phyloP scores from a whole-genome alignment of 192 early-diverging fungal genomes.

The Phycomyces blakesleeanus region DNA sequence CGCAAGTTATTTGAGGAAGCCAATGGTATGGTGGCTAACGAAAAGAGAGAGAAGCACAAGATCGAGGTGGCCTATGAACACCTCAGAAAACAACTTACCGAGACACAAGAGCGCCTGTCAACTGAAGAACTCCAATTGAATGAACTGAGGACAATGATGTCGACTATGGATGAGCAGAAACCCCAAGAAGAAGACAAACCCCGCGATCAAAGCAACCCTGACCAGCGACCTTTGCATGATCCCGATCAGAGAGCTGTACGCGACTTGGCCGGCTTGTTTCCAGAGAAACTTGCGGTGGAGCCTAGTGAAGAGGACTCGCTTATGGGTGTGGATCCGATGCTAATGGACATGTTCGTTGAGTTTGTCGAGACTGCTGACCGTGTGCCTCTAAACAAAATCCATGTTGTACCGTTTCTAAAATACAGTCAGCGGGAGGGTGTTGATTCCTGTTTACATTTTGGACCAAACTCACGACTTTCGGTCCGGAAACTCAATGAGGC shows the following conservation, averaged over 20 bases:
- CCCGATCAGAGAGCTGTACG: conserved; percentile 6
- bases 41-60: conserved; percentile 60
- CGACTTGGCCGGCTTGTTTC: conserved; percentile 17
- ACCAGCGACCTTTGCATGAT: not conserved
- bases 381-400: conserved; percentile 69
- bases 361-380: conserved; percentile 69
- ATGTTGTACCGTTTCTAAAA: conserved; percentile 79
- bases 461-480: conserved; percentile 84
- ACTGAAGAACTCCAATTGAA: conserved; percentile 81
- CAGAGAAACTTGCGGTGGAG: not conserved
- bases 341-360: conserved; percentile 84
- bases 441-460: conserved; percentile 91
- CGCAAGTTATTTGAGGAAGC: conserved; percentile 91
- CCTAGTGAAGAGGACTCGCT: conserved; percentile 22
- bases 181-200: conserved; percentile 28
- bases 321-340: conserved; percentile 62
- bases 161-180: conserved; percentile 20
- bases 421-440: conserved; percentile 88
- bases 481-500: conserved; percentile 87
- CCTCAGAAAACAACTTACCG: conserved; percentile 65
- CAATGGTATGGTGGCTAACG: conserved; percentile 85
- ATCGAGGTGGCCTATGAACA: conserved; percentile 50
- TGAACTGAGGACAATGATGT: conserved; percentile 80
- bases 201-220: not conserved
- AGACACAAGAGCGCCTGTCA: conserved; percentile 60